Percentiles rank a stretch among this genome's conserved stretches.
phyloP scores from a whole-genome alignment of 257 asterid genomes.

The Solanum medicagineum region DNA sequence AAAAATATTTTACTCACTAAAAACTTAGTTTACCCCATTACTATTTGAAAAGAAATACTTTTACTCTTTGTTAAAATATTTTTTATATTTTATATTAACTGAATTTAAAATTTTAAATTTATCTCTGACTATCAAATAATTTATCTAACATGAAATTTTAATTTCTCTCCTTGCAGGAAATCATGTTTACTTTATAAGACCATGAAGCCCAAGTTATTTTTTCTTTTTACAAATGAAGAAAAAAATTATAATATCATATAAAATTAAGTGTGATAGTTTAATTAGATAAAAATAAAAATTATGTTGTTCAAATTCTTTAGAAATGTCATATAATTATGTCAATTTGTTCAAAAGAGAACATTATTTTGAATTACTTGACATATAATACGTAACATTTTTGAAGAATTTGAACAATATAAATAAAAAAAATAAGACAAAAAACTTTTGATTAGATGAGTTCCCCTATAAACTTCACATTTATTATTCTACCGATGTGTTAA shows the following conservation, averaged over 20 bases:
- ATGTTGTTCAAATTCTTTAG: neutral
- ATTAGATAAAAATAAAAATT: neutral
- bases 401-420: neutral
- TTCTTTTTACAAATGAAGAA: too few relatives aligned
- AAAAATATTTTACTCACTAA: too few relatives aligned
- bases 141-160: neutral
- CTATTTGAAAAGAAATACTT: too few relatives aligned
- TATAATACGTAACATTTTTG: neutral
- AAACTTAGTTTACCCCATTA: too few relatives aligned
- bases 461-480: neutral
- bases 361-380: neutral
- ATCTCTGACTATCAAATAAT: neutral
- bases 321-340: neutral
- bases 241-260: too few relatives aligned
- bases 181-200: neutral
- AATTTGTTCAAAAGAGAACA: neutral
- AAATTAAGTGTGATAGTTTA: neutral
- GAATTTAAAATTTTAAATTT: neutral
- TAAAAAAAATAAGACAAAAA: neutral
- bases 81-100: neutral
- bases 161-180: neutral
- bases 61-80: too few relatives aligned
- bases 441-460: neutral
- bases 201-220: neutral
- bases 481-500: neutral